These are phyloP conservation scores for Pelargonium nanum DNA, from an alignment of 345 rosid species.

Conservation along the genomic window DNA sequence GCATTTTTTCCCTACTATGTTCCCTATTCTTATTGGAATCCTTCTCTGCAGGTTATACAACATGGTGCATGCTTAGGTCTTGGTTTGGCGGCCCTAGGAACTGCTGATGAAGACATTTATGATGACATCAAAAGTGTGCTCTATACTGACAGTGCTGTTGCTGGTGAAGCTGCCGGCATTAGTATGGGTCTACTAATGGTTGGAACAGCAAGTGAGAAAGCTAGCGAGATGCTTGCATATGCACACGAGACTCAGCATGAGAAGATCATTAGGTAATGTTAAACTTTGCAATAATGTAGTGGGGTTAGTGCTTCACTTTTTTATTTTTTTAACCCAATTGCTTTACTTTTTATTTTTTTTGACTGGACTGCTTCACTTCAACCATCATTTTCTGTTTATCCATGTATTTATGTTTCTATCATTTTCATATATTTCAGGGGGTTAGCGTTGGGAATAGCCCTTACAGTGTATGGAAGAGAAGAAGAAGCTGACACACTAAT, in stretches of 20 bases:
- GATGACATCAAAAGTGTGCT: constrained; percentile 83
- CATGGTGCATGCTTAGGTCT: constrained; percentile 99
- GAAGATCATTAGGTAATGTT: constrained; percentile 80
- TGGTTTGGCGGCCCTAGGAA: constrained; percentile 96
- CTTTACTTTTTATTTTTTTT: background rate
- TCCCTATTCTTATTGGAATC: constrained; percentile 8
- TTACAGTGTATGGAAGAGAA: constrained; percentile 96
- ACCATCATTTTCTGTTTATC: background rate
- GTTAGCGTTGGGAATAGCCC: constrained; percentile 90
- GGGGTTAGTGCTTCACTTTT: constrained; percentile 2
- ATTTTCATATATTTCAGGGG: constrained; percentile 40
- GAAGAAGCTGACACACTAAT: constrained; percentile 97
- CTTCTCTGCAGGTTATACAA: constrained; percentile 73
- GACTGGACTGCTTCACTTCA: background rate
- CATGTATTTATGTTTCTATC: background rate
- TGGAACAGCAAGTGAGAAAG: constrained; percentile 96
- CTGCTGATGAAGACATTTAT: constrained; percentile 91
- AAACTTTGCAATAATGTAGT: background rate
- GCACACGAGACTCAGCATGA: constrained; percentile 99
- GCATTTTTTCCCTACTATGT: background rate
- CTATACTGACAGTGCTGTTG: constrained; percentile 91
- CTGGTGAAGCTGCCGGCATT: constrained; percentile 99
- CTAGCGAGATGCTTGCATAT: constrained; percentile 94
- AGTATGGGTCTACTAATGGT: constrained; percentile 98
- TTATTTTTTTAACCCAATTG: background rate